Base-by-base conservation (phyloP, 148 eudicot genomes). In the Rhododendron kiyosumense region DNA sequence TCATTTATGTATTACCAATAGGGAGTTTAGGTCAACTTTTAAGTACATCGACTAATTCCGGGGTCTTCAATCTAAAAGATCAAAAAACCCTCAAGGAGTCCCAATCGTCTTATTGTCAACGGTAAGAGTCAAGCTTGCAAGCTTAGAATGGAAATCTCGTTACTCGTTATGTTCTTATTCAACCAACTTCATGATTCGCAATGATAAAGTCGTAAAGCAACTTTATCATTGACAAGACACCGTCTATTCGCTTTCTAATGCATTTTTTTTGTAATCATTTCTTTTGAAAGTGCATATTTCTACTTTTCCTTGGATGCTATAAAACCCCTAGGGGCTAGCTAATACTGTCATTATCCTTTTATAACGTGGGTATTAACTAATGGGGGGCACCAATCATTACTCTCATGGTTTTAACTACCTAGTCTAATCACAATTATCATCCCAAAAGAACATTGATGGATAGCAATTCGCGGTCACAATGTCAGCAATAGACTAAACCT, bases 281-380 rank as follows among this genome's bases (percentile, higher is more conserved):
- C 26, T 59, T 20, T 46, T 46, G 8, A n/a, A n/a, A 3, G 52
- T 41, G 15, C 6, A 36, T 8, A 41, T 8, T 45, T 78, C 77
- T 63, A 14, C 41, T 82, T 88, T 87, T 89, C 85, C 90, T 91
- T 85, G 87, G 89, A 89, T 88, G 89, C 91, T 89, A 89, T 43
- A 86, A 88, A 88, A 65, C 5, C 86, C 90, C 84, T 88, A 69
- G 85, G 85, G 3, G 43, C 78, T 45, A 71, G 77, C 78, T 83
- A 30, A 52, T 80, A 52, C 83, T 80, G 32, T 51, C n/a, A 26
- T 80, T 26, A 51, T 17, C 65, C 83, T 32, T 51, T 30, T 78
- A 15, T 51, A 49, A 79, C 41, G 82, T 51, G 18, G 83, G 69
- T 18, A 81, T 18, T 81, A 81, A 79, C 38, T 79, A 51, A 81